Percentiles rank a stretch among this genome's conserved stretches.
phyloP scores from a whole-genome alignment of 2,329 filamentous ascomycete genomes.

The Xylaria sp. region DNA sequence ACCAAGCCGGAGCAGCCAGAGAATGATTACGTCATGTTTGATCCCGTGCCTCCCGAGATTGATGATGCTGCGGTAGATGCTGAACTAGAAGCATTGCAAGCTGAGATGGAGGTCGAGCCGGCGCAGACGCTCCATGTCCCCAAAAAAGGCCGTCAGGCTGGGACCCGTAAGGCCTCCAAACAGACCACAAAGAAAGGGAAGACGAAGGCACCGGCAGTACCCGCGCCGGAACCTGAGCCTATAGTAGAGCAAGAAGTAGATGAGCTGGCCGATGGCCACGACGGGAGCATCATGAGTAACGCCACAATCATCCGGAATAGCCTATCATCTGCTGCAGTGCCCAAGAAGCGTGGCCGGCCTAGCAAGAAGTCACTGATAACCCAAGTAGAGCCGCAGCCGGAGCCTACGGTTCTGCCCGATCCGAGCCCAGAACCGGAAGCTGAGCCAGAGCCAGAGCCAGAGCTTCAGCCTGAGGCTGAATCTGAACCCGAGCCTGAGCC shows the following conservation, averaged over 20 bases:
- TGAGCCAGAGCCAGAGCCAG: neutral
- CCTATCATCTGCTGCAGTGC: slow-evolving; percentile 39
- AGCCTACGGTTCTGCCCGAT: slow-evolving; percentile 3
- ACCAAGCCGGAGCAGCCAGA: slow-evolving; percentile 47
- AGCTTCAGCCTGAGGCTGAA: too few species aligned
- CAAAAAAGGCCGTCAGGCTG: slow-evolving; percentile 66
- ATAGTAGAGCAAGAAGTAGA: slow-evolving; percentile 41
- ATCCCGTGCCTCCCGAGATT: slow-evolving; percentile 57
- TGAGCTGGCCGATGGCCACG: slow-evolving; percentile 51
- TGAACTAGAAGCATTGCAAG: slow-evolving; percentile 62
- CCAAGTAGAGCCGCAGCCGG: slow-evolving; percentile 46
- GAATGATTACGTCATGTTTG: slow-evolving; percentile 63
- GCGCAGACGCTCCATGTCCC: slow-evolving; percentile 57
- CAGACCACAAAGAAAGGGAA: slow-evolving; percentile 60
- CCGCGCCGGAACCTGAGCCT: slow-evolving; percentile 28
- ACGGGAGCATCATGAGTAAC: slow-evolving; percentile 56
- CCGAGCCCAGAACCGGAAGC: neutral
- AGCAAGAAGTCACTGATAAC: slow-evolving; percentile 50
- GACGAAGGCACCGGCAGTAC: slow-evolving; percentile 47
- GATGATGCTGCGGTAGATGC: slow-evolving; percentile 63
- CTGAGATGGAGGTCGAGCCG: slow-evolving; percentile 59
- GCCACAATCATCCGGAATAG: slow-evolving; percentile 57
- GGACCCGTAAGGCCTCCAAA: slow-evolving; percentile 63
- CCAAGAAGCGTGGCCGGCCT: slow-evolving; percentile 51
- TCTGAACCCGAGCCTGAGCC: neutral